Base-by-base conservation (phyloP, 306 rosid species). In the Astragalus membranaceus region DNA sequence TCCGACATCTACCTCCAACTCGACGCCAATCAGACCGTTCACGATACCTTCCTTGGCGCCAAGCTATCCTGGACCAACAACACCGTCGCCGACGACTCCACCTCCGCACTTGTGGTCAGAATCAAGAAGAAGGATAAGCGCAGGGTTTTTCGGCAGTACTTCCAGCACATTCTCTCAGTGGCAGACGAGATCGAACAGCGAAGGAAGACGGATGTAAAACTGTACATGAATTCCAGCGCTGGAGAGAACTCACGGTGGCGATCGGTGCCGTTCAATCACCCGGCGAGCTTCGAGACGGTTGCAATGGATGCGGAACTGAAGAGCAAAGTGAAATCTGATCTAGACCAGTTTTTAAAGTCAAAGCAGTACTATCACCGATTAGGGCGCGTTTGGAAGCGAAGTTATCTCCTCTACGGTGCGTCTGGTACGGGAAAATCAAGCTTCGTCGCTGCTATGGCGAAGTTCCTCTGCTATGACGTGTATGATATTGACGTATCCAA, bases 351-450 rank as follows among this genome's bases (percentile, higher is more conserved):
- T 15, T 6, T 84, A 8, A 94, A 90, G 66, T 85, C 98, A 1
- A 94, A 88, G 55, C 97, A 90, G 47, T 94, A 88, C 50, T 94
- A 90, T 69, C 83, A 94, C 78, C 71, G 90, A 4, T 56, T 90
- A 59, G 98, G 98, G 5, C 97, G 98, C 11, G 98, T 88, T 23
- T 94, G 98, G 98, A 94, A 85, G 60, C 88, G 98, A 20, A 94
- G 97, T 26, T 94, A 82, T 74, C 74, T 94, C 3, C 97, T 94
- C 7, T 85, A 80, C 85, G 98, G 98, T 53, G 70, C 84, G 1
- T 70, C 90, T 11, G 98, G 98, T 1, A 93, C 98, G 0, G 98
- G 97, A 0, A 90, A 90, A 69, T 87, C 98, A 0, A 88, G 96
- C 64, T 88, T 94, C 78, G 52, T 87, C 1, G 96, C 97, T 0